Evolutionary conservation across 2,329 filamentous ascomycete species (phyloP), one percentile per base, ranked within the genome.

Genomic region (Ascochyta koolunga): DNA sequence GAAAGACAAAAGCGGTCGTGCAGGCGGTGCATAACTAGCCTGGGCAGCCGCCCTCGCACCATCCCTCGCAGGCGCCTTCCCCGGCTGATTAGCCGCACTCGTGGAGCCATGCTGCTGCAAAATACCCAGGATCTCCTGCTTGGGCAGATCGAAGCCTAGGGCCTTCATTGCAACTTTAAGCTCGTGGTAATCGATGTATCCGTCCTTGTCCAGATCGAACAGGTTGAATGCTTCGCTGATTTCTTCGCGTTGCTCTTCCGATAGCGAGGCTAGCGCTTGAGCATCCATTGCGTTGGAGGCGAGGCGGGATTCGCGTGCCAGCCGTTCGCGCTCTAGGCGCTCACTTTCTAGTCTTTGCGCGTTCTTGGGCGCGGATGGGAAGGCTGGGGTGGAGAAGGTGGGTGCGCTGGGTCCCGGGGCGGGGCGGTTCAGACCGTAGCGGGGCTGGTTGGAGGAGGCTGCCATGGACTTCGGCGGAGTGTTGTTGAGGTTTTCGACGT

Each of bases 151-250:
- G 79, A 98, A 98, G 61, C 95, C 95, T 1, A 99, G 86, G 3
- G 95, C 95, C 74, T 96, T 95, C 68, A 98, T 88, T 56, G 93
- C 92, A 78, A 98, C 95, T 77, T 95, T 93, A 74, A 98, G 90
- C 78, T 99, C 95, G 79, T 98, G 95, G 81, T 96, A 98, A 80
- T 98, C 93, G 71, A 99, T 91, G 76, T 90, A 87, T 40, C 88
- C 85, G 79, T 98, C 93, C 75, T 96, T 93, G 82, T 98, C 93
- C 70, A 96, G 89, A 75, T 98, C 95, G 82, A 99, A 98, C 62
- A 98, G 87, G 58, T 88, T 88, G 77, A 98, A 98, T 89, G 93
- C 93, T 81, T 97, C 93, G 73, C 91, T 91, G 60, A 97, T 93
- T 76, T 97, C 93, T 69, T 96, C 91, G 62, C 89, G 84, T 74